phyloP scores from a whole-genome alignment of 495 filamentous ascomycete genomes.

The Chaetomium cochliodes region DNA sequence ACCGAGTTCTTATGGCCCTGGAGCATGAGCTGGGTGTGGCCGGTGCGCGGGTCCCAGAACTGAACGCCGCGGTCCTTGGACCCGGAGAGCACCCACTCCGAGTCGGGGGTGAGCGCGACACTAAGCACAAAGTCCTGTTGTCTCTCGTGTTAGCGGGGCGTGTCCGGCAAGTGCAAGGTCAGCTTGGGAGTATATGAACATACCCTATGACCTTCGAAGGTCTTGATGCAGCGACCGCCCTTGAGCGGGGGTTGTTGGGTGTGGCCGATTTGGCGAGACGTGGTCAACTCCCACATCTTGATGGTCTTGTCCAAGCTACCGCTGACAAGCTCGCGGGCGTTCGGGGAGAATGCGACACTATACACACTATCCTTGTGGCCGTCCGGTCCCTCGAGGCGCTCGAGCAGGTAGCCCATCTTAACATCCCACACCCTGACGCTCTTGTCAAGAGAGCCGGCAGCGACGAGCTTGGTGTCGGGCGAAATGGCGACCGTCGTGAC shows the following conservation, averaged over 20 bases:
- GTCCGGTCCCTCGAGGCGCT: conserved; percentile 79
- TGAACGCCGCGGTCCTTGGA: conserved; percentile 89
- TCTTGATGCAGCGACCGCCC: conserved; percentile 79
- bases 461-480: conserved; percentile 80
- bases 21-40: conserved; percentile 85
- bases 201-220: conserved; percentile 89
- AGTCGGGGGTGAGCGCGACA: conserved; percentile 83
- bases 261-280: conserved; percentile 57
- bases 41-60: conserved; percentile 88
- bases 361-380: conserved; percentile 94
- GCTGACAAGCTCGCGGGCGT: conserved; percentile 81
- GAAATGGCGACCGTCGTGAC: conserved; percentile 92
- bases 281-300: conserved; percentile 88
- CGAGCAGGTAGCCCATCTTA: conserved; percentile 73
- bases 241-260: conserved; percentile 57
- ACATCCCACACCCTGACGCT: conserved; percentile 89
- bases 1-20: conserved; percentile 93
- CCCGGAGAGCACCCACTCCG: conserved; percentile 85
- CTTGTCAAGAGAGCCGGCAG: conserved; percentile 85
- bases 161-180: neutral
- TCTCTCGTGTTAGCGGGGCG: conserved; percentile 11
- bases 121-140: conserved; percentile 83
- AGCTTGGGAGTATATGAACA: conserved; percentile 49
- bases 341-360: conserved; percentile 85
- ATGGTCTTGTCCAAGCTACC: conserved; percentile 92